These are phyloP conservation scores for Spathaspora hagerdaliae DNA, from an alignment of 805 yeast genomes.

Conservation along the genomic window DNA sequence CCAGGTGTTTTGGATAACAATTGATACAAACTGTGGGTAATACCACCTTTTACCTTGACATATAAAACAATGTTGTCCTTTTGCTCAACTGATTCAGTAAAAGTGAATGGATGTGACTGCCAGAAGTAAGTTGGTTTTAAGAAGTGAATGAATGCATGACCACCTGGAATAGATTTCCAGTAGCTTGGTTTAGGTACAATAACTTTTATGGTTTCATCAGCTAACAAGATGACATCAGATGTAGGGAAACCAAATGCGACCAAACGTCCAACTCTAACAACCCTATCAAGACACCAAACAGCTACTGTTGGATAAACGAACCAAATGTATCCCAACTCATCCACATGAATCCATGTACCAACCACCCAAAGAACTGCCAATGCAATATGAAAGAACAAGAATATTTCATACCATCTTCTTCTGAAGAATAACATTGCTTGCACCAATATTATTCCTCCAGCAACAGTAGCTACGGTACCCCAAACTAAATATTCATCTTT, in stretches of 20 bases:
- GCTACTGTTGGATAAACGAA: slow-evolving; percentile 30
- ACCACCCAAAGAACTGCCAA: slow-evolving; percentile 38
- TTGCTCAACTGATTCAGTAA: slow-evolving; percentile 22
- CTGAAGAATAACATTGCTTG: slow-evolving; percentile 33
- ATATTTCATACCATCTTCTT: slow-evolving; percentile 34
- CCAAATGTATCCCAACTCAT: slow-evolving; percentile 27
- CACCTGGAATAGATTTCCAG: slow-evolving; percentile 38
- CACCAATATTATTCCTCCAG: slow-evolving; percentile 25
- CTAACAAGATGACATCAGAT: slow-evolving; percentile 24
- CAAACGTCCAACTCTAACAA: slow-evolving; percentile 24
- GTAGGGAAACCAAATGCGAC: slow-evolving; percentile 31
- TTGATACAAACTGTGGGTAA: slow-evolving; percentile 28
- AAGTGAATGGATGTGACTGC: slow-evolving; percentile 43
- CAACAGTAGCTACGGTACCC: slow-evolving; percentile 37
- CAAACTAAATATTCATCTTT: slow-evolving; percentile 19
- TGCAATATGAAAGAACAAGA: slow-evolving; percentile 29
- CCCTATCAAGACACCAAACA: slow-evolving; percentile 35
- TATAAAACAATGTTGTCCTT: slow-evolving; percentile 22
- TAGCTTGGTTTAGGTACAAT: slow-evolving; percentile 30
- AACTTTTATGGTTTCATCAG: slow-evolving; percentile 36
- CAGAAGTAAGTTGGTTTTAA: slow-evolving; percentile 31
- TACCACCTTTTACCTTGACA: slow-evolving; percentile 35
- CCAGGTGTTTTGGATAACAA: slow-evolving; percentile 25
- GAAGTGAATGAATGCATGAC: slow-evolving; percentile 39
- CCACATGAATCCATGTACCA: slow-evolving; percentile 44